A percentile compares a stretch with the other conserved stretches of the same genome.
phyloP scores from a whole-genome alignment of 495 filamentous ascomycete genomes.

The Xylaria acuta region DNA sequence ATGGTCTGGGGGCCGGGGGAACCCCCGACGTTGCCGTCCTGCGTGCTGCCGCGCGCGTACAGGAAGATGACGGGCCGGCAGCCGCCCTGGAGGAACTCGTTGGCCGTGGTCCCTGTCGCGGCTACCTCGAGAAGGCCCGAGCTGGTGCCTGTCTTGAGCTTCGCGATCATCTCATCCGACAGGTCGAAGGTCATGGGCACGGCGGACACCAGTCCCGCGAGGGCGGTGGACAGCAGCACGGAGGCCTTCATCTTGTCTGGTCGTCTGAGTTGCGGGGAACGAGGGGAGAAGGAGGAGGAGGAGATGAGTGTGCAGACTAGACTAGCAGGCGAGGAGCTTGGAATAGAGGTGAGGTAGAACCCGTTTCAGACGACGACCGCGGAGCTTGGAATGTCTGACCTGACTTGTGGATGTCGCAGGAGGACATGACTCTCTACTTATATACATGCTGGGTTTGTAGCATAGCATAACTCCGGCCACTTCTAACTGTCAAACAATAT shows the following conservation, averaged over 20 bases:
- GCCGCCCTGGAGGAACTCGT: slow-evolving; percentile 50
- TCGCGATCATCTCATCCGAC: slow-evolving; percentile 30
- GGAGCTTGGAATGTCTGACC: background rate
- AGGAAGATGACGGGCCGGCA: slow-evolving; percentile 59
- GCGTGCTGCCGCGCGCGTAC: slow-evolving; percentile 58
- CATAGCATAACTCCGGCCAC: background rate
- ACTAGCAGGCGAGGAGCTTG: background rate
- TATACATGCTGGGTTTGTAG: background rate
- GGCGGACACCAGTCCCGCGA: slow-evolving; percentile 34
- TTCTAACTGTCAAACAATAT: background rate
- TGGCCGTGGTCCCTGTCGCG: slow-evolving; percentile 40
- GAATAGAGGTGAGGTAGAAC: background rate
- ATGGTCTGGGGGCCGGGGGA: slow-evolving; percentile 36
- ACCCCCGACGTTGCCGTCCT: slow-evolving; percentile 56
- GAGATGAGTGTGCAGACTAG: background rate
- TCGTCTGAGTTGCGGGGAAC: background rate
- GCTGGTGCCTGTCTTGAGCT: slow-evolving; percentile 26
- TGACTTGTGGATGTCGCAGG: background rate
- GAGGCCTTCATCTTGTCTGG: slow-evolving; percentile 35
- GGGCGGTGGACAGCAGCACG: slow-evolving; percentile 30
- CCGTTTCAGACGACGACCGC: slow-evolving; percentile 3
- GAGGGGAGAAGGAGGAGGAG: background rate
- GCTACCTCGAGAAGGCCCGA: background rate
- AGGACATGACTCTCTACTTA: background rate
- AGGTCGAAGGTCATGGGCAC: slow-evolving; percentile 38